Evolutionary conservation across 2,329 filamentous ascomycete species (phyloP).

Genomic region (Pseudohalonectria lignicola): DNA sequence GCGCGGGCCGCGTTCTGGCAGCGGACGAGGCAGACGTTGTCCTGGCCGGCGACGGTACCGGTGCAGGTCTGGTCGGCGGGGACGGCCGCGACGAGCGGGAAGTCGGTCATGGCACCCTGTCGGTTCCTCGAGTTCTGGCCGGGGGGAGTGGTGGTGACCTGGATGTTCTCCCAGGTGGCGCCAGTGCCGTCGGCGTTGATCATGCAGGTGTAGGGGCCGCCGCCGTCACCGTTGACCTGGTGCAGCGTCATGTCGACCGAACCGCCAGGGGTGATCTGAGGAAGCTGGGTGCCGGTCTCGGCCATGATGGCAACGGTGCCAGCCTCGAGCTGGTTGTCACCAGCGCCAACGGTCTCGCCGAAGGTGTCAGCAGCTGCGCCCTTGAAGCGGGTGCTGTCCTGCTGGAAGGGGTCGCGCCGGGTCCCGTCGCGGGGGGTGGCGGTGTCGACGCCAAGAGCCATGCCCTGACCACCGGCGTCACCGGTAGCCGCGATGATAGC

Average conservation of each 20-base stretch:
- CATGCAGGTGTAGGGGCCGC: constrained; percentile 52
- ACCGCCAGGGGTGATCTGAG: constrained; percentile 48
- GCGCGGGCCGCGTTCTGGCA: constrained; percentile 50
- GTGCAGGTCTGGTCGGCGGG: constrained; percentile 44
- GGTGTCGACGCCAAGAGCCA: constrained; percentile 37
- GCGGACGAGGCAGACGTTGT: constrained; percentile 50
- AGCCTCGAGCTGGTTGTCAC: constrained; percentile 43
- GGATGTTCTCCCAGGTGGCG: constrained; percentile 37
- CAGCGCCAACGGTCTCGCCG: constrained; percentile 46
- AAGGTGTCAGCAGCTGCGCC: constrained; percentile 38
- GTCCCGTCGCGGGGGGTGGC: constrained; percentile 52
- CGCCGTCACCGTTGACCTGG: constrained; percentile 57
- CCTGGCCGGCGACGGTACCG: constrained; percentile 46
- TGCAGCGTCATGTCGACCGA: constrained; percentile 51
- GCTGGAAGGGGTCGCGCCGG: constrained; percentile 48
- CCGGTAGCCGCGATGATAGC: constrained; percentile 48
- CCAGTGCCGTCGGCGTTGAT: constrained; percentile 51
- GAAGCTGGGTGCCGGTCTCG: constrained; percentile 42
- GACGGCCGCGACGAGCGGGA: constrained; percentile 45
- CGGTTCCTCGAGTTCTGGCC: constrained; percentile 38
- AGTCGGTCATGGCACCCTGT: constrained; percentile 26
- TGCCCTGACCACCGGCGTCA: constrained; percentile 44
- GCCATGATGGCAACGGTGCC: constrained; percentile 47
- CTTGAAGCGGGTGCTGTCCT: constrained; percentile 51
- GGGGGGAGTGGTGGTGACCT: constrained; percentile 41